Conservation (phyloP, 2,329 filamentous ascomycete species). For the Penicillium sp. region DNA sequence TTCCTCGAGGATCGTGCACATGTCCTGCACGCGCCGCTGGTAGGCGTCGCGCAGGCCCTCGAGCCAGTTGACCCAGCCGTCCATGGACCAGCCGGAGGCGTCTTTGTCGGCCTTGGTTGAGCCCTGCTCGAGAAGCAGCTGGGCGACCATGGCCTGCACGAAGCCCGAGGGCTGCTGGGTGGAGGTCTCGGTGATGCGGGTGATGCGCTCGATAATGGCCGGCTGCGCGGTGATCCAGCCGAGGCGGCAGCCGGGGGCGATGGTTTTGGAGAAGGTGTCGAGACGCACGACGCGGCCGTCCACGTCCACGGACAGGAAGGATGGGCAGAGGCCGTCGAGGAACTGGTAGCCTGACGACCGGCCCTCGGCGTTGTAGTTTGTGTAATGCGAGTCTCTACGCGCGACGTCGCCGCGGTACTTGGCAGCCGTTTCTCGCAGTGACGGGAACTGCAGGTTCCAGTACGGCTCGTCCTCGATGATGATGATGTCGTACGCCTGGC, state of each 20-base stretch:
- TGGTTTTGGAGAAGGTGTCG: conserved; percentile 91
- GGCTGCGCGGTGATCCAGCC: conserved; percentile 90
- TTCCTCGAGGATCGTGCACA: conserved; percentile 70
- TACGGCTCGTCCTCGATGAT: conserved; percentile 95
- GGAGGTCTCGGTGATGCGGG: conserved; percentile 69
- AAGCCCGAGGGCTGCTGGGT: conserved; percentile 88
- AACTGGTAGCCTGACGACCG: conserved; percentile 67
- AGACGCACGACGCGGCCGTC: conserved; percentile 85
- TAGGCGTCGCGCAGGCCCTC: conserved; percentile 79
- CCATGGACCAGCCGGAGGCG: conserved; percentile 68
- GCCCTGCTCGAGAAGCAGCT: conserved; percentile 66
- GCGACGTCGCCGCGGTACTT: conserved; percentile 26
- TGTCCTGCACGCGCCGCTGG: conserved; percentile 75
- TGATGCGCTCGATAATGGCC: conserved; percentile 67
- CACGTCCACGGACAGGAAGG: conserved; percentile 74
- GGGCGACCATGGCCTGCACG: conserved; percentile 76
- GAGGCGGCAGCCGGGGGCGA: conserved; percentile 82
- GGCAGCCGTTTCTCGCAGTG: conserved; percentile 50
- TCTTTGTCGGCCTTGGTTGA: conserved; percentile 43
- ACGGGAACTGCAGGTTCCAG: conserved; percentile 89
- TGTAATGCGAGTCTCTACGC: conserved; percentile 27
- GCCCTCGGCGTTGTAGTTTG: conserved; percentile 40
- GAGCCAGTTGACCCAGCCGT: conserved; percentile 89
- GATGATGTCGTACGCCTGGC: conserved; percentile 78
- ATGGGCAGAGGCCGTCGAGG: conserved; percentile 77